phyloP scores from a whole-genome alignment of 306 rosid species.

The Trichosanthes cucumerina region DNA sequence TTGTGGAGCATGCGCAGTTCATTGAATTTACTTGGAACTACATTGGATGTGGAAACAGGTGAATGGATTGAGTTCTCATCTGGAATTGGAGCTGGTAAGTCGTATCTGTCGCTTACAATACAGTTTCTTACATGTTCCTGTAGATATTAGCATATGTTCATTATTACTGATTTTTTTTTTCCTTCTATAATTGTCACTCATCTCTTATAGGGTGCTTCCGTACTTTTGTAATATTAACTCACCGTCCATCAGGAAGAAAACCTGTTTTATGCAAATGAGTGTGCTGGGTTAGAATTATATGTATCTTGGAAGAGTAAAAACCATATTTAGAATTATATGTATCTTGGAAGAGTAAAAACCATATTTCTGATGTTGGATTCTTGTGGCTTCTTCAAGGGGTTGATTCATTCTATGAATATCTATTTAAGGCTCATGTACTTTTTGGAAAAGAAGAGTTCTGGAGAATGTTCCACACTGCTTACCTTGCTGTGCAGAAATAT shows the following conservation, averaged over 20 bases:
- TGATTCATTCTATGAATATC: conserved; percentile 95
- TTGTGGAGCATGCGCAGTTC: conserved; percentile 93
- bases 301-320: conserved; percentile 8
- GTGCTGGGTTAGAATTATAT: conserved; percentile 3
- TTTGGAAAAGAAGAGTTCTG: conserved; percentile 54
- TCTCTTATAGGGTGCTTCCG: neutral
- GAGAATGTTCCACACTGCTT: conserved; percentile 52
- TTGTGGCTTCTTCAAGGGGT: conserved; percentile 58
- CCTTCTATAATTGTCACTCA: neutral
- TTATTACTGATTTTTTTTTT: neutral
- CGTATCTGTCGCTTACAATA: neutral
- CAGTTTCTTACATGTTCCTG: neutral
- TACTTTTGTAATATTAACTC: neutral
- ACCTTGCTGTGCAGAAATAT: conserved; percentile 48
- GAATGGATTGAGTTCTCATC: conserved; percentile 85
- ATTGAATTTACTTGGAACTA: conserved; percentile 83
- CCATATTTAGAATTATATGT: conserved; percentile 20
- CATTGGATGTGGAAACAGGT: conserved; percentile 75
- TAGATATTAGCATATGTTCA: neutral
- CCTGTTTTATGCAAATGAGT: conserved; percentile 9
- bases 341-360: conserved; percentile 13
- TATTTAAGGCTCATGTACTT: conserved; percentile 82
- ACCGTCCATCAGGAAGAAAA: neutral
- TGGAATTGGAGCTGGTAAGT: conserved; percentile 94
- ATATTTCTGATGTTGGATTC: conserved; percentile 26